A percentile compares a stretch with the other conserved stretches of the same genome.
These are phyloP conservation scores for Leccinum pseudoinsigne DNA, from an alignment of 1,284 basidiomycete genomes.

Conservation along the genomic window DNA sequence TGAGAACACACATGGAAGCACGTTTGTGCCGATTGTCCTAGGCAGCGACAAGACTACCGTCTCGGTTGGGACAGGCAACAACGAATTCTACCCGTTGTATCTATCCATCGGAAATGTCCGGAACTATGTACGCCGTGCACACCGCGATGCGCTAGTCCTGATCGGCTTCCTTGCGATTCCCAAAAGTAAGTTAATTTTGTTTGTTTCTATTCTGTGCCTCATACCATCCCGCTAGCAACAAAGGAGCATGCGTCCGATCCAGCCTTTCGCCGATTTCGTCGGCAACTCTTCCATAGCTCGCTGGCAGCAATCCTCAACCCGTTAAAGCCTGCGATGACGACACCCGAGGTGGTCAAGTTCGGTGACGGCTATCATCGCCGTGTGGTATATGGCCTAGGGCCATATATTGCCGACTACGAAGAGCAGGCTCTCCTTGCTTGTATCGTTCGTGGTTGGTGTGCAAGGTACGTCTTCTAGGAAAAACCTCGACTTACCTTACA, in stretches of 20 bases:
- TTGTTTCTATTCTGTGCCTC: not conserved
- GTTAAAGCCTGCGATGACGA: not conserved
- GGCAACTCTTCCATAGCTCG: not conserved
- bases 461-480: not conserved
- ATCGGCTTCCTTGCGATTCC: not conserved
- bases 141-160: not conserved
- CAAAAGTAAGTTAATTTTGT: not conserved
- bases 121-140: not conserved
- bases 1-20: conserved; percentile 26
- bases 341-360: not conserved
- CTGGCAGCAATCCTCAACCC: not conserved
- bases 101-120: not conserved
- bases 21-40: conserved; percentile 35
- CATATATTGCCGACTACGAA: conserved; percentile 7
- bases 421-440: conserved; percentile 7
- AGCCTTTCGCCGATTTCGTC: not conserved
- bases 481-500: not conserved
- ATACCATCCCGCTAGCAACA: not conserved
- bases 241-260: not conserved
- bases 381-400: not conserved
- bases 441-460: conserved; percentile 5
- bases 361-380: not conserved
- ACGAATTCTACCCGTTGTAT: not conserved
- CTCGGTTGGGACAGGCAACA: conserved; percentile 27
- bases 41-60: conserved; percentile 40